Evolutionary conservation across 2,329 filamentous ascomycete species (phyloP), one percentile per base, ranked within the genome.

Genomic region (Cryphonectria parasitica): DNA sequence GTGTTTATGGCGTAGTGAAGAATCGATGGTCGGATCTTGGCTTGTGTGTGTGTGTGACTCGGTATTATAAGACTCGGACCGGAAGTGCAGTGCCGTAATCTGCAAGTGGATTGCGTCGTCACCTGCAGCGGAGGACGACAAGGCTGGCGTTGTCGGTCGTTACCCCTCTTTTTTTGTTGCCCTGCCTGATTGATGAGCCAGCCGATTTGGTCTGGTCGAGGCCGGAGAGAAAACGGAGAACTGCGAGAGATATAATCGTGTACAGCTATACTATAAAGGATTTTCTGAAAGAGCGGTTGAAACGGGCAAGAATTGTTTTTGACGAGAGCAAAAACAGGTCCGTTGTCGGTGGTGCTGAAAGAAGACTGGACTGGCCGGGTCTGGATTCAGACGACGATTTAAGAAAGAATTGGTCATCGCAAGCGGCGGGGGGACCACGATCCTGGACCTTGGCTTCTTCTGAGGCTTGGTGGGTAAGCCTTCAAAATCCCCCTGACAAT

Each of bases 291-390:
- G 13, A 13, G 17, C 17, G 54, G 54, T 58, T 31, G 28, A 58
- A 31, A 17, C 15, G 25, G 19, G 58, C 58, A 61, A 39, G 58
- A 31, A 58, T 39, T 31, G 54, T 8, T 17, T 58, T 17, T 58
- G 54, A 25, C 25, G 25, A 28, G 25, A 17, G 31, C 2, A 28
- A 31, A 58, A 58, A 7, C 13, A 13, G 54, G 58, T 61, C 58
- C 58, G 58, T 39, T 61, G 31, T 61, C 58, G 58, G 58, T 61
- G 34, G 58, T 61, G 58, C 58, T 61, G 58, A 61, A 39, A 61
- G 58, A 61, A 61, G 58, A 61, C 34, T 39, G 58, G 58, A n/a
- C 34, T 39, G 58, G 56, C 28, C 34, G 58, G 58, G 19, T 22
- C 58, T 61, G 31, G 31, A 61, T 31, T 31, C 25, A 31, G n/a